Evolutionary conservation across 352 stramenopile species (phyloP), one percentile per base, ranked within the genome.

Genomic region (Phytophthora pinifolia): DNA sequence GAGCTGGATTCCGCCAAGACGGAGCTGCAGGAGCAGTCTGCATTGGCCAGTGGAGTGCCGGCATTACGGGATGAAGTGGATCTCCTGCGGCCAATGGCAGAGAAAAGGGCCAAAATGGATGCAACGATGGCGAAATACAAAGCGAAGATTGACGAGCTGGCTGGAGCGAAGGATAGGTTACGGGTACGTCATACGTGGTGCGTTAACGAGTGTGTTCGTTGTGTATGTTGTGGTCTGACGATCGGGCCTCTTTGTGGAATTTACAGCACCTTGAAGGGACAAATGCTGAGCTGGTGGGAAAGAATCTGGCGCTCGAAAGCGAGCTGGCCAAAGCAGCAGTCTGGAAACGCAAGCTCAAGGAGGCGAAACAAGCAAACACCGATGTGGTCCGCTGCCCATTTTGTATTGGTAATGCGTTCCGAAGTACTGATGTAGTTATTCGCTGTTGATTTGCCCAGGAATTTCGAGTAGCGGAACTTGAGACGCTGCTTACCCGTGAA

Each of bases 311-410:
- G 0, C 54, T 89, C 18, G 81, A 90, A 46, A 69, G 51, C 18
- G 59, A 86, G 4, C 15, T 85, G 2, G 44, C 54, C 15, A 89
- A 85, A 62, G 33, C 65, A n/a, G 42, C 63, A 9, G 55, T 59
- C 4, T 67, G 88, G 9, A 75, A 91, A 39, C 67, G 80, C 14
- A 89, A 88, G 27, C 68, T 93, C 3, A 56, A 74, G 10, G 72
- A 93, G 14, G 75, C 79, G 0, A 93, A 93, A 47, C 72, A 82
- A 22, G 42, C 65, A 2, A 89, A 87, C 44, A 88, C 83, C 18
- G 54, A 54, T 14, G 59, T 84, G 74, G 83, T 92, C 37, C 61
- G 65, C 62, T 31, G 10, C 1, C 18, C 18, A 17, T 7, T 9
- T 32, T 31, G 30, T 31, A 20, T 6, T 18, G 9, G 35, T 6